Percentiles rank a stretch among this genome's conserved stretches.
These are phyloP conservation scores for Scortechinia acanthostroma DNA, from an alignment of 2,329 filamentous ascomycete species.

Conservation along the genomic window DNA sequence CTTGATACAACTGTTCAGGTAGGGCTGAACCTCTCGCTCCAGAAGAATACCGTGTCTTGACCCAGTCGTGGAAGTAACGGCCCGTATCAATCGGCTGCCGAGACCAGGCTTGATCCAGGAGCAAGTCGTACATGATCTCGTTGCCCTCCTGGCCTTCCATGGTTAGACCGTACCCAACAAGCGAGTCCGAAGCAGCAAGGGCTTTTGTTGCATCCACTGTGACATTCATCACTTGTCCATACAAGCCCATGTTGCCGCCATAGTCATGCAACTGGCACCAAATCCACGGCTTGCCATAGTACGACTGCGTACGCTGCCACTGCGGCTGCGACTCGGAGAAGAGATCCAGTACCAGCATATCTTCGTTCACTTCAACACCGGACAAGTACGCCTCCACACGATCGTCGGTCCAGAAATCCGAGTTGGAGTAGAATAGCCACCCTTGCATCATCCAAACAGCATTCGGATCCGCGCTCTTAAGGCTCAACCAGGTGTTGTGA, in stretches of 20 bases:
- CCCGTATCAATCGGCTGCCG: conserved; percentile 28
- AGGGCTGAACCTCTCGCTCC: no score
- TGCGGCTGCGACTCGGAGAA: conserved; percentile 38
- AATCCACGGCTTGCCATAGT: conserved; percentile 42
- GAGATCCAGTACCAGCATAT: conserved; percentile 41
- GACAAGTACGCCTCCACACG: conserved; percentile 38
- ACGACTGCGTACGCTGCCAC: conserved; percentile 39
- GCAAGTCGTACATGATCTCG: conserved; percentile 39
- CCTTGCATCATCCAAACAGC: conserved; percentile 44
- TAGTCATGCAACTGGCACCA: conserved; percentile 44
- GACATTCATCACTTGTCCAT: conserved; percentile 38
- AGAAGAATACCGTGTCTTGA: conserved; percentile 26
- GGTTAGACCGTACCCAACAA: conserved; percentile 37
- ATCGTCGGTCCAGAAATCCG: conserved; percentile 31
- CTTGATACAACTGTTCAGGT: conserved; percentile 23
- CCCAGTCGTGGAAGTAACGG: conserved; percentile 36
- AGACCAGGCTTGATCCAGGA: conserved; percentile 42
- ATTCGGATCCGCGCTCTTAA: conserved; percentile 35
- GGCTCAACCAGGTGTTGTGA: conserved; percentile 30
- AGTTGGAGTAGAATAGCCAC: conserved; percentile 36
- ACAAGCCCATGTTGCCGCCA: conserved; percentile 37
- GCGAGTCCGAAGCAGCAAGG: conserved; percentile 19
- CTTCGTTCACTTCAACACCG: conserved; percentile 28
- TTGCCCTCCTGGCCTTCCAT: conserved; percentile 43
- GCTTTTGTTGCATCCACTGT: conserved; percentile 36